Evolutionary conservation across 495 filamentous ascomycete genomes (phyloP), one percentile per base, ranked within the genome.

Genomic region (Neurospora intermedia): DNA sequence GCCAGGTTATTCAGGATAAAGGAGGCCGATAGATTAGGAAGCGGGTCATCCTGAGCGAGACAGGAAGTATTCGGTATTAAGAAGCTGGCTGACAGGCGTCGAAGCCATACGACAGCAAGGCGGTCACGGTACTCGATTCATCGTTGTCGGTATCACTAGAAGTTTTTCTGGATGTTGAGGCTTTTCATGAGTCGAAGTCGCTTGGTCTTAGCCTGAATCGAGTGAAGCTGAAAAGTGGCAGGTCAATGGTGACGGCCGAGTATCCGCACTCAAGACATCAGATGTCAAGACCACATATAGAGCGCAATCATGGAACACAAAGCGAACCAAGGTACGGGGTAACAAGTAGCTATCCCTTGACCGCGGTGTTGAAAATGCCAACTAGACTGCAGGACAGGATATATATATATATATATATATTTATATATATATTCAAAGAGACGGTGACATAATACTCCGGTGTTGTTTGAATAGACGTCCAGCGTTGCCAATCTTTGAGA

Each of bases 301-400:
- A 16, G 31, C 31, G 27, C 23, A 8, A 18, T 27, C 23, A 1
- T 66, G 23, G 13, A 62, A 15, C 27, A 35, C 2, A 27, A 66
- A 66, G 54, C 54, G 23, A 66, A 66, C 54, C 27, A 18, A 38
- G 27, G 13, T 66, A 13, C 54, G 54, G 54, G 18, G 18, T 66
- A 35, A 27, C 15, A 27, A 27, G 54, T 66, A 66, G 27, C 27
- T 31, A 2, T 31, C 27, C 27, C 27, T 31, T 2, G 27, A 2
- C 2, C 27, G 2, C 27, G 27, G 27, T 31, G 27, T 31, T 31
- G 27, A 15, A 54, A 23, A 15, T 3, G 11, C 1, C 20, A 7
- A 27, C 2, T 10, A 13, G 0, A 7, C 0, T 0, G 6, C 2
- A 27, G 1, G 1, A 27, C 1, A 7, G 0, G 15, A 6, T 2